Conservation (phyloP, 169 alveolate genomes). For the Eimeria mitis region DNA sequence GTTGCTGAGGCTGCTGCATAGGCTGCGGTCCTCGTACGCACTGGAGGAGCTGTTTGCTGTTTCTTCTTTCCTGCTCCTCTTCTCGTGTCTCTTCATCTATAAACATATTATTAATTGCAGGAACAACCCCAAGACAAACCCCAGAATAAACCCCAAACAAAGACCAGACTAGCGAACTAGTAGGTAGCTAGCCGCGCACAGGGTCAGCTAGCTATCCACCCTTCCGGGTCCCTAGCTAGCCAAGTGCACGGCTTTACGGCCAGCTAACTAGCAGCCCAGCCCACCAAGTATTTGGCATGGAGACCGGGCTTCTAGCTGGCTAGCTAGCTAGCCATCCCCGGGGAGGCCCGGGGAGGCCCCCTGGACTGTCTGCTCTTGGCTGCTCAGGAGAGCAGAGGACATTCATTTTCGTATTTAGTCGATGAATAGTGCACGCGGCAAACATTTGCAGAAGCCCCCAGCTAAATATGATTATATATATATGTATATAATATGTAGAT, state of each 20-base stretch:
- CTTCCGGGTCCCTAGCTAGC: neutral
- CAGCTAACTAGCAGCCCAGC: neutral
- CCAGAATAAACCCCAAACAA: neutral
- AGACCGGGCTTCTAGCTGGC: neutral
- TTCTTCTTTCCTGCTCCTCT: slow-evolving; percentile 28
- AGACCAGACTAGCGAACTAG: neutral
- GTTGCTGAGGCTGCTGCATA: neutral
- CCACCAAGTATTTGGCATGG: neutral
- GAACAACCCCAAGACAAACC: neutral
- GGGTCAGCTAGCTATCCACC: neutral
- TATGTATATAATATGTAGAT: neutral
- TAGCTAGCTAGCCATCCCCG: slow-evolving; percentile 1
- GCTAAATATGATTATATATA: too few species aligned
- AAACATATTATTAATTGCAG: slow-evolving; percentile 70
- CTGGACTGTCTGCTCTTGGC: neutral
- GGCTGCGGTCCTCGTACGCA: slow-evolving; percentile 44
- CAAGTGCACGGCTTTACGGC: neutral
- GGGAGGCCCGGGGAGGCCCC: neutral
- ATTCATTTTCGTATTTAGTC: neutral
- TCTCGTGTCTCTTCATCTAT: slow-evolving; percentile 53
- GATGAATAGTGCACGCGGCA: too few species aligned
- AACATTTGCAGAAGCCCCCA: too few species aligned
- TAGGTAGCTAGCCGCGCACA: neutral
- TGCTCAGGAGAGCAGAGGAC: too few species aligned
- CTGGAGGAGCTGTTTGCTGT: slow-evolving; percentile 8